Evolutionary conservation across 2,329 filamentous ascomycete species (phyloP).

Genomic region (Emergomyces orientalis): DNA sequence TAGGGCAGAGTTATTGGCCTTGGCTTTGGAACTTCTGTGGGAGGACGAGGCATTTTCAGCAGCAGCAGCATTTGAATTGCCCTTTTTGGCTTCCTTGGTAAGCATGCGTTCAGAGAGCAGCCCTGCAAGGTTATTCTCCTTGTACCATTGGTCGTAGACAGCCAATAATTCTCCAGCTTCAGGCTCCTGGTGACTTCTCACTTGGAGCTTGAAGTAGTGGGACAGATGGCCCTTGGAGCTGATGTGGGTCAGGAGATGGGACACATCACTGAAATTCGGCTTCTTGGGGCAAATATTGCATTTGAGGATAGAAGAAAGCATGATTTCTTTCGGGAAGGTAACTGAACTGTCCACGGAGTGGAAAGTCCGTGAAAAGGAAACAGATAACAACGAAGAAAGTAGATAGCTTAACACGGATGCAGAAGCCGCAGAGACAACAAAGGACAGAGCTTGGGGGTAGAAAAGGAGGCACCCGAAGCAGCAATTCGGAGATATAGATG

Average conservation of each 20-base stretch:
- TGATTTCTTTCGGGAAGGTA: not conserved
- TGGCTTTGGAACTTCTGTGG: not conserved
- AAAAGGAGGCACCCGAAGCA: conserved; percentile 15
- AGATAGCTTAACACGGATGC: not conserved
- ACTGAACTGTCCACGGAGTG: not conserved
- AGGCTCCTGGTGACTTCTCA: conserved; percentile 59
- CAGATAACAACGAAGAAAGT: not conserved
- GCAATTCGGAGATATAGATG: conserved; percentile 17
- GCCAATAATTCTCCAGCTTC: conserved; percentile 54
- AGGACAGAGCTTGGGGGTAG: conserved; percentile 13
- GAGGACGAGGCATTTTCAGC: not conserved
- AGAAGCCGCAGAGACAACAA: conserved; percentile 9
- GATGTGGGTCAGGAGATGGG: conserved; percentile 85
- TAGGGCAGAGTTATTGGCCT: not conserved
- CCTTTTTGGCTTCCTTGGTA: conserved; percentile 62
- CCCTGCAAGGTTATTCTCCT: conserved; percentile 57
- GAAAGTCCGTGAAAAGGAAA: not conserved
- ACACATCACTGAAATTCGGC: conserved; percentile 78
- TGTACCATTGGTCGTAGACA: conserved; percentile 71
- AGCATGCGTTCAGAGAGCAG: conserved; percentile 70
- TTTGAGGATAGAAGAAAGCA: conserved; percentile 52
- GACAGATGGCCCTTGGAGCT: conserved; percentile 87
- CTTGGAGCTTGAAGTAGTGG: conserved; percentile 70
- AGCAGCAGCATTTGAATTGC: conserved; percentile 17
- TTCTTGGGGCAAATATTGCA: conserved; percentile 77